Conservation (phyloP, 2,329 filamentous ascomycete genomes). For the Cladosporium oxysporum region DNA sequence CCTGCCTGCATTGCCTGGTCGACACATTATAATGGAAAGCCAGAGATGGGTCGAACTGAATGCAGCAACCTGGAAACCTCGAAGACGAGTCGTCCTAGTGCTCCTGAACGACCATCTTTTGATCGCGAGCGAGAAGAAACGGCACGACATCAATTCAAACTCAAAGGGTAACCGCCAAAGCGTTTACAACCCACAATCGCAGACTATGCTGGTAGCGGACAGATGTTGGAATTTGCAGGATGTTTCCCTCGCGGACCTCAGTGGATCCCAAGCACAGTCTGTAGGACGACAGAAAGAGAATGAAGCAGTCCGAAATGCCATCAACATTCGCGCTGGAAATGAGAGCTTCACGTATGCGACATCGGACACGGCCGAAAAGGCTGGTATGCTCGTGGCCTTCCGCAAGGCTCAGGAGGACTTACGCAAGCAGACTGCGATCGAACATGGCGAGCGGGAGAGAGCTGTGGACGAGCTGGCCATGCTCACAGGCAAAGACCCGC, state of each 20-base stretch:
- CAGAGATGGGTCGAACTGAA: slow-evolving; percentile 95
- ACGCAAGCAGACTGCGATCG: slow-evolving; percentile 78
- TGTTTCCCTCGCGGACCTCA: slow-evolving; percentile 88
- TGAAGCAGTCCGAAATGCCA: slow-evolving; percentile 68
- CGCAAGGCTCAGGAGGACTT: slow-evolving; percentile 91
- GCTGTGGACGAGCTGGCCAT: slow-evolving; percentile 35
- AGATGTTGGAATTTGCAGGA: slow-evolving; percentile 92
- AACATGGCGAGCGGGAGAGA: slow-evolving; percentile 84
- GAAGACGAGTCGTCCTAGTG: slow-evolving; percentile 85
- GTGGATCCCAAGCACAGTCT: slow-evolving; percentile 40
- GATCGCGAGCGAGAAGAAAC: slow-evolving; percentile 91
- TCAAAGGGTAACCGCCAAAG: slow-evolving; percentile 34
- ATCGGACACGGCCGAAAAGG: slow-evolving; percentile 71
- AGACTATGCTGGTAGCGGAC: slow-evolving; percentile 79
- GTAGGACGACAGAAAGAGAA: slow-evolving; percentile 49
- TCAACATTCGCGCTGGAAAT: slow-evolving; percentile 85
- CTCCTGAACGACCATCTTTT: slow-evolving; percentile 92
- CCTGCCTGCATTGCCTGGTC: slow-evolving; percentile 82
- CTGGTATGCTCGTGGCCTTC: slow-evolving; percentile 79
- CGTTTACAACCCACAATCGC: slow-evolving; percentile 39
- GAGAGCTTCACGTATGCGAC: slow-evolving; percentile 95
- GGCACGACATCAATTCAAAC: slow-evolving; percentile 57
- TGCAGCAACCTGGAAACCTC: slow-evolving; percentile 93
- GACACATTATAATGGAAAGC: slow-evolving; percentile 91
- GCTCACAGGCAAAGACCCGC: slow-evolving; percentile 35